Conservation (phyloP, 2,329 filamentous ascomycete genomes). For the Byssoonygena ceratinophila region DNA sequence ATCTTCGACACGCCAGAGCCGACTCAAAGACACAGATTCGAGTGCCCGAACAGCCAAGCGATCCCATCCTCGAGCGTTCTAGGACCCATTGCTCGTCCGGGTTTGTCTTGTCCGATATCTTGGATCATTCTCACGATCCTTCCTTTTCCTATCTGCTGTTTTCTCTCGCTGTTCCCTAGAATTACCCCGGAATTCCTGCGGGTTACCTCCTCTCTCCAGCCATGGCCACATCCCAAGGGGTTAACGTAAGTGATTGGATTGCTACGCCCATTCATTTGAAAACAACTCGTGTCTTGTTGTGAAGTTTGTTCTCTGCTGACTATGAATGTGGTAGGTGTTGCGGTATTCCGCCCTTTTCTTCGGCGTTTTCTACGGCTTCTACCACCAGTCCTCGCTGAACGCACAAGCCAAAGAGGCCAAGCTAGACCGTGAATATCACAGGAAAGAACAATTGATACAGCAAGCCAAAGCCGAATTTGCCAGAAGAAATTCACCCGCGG, state of each 20-base stretch:
- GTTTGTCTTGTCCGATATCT: neutral
- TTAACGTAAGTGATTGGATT: constrained; percentile 45
- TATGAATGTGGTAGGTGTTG: constrained; percentile 58
- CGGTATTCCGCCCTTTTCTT: constrained; percentile 89
- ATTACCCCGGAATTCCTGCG: constrained; percentile 28
- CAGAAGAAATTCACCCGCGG: constrained; percentile 57
- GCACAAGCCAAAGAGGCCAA: constrained; percentile 58
- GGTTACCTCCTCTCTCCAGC: constrained; percentile 32
- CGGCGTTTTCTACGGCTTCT: constrained; percentile 91
- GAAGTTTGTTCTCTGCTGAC: neutral
- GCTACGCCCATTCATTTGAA: neutral
- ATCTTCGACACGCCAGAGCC: constrained; percentile 5
- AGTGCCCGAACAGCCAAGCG: constrained; percentile 1
- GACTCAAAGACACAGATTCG: constrained; percentile 3
- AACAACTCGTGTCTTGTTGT: neutral
- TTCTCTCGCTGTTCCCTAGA: constrained; percentile 22
- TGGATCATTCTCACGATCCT: constrained; percentile 15
- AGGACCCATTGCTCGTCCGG: constrained; percentile 3
- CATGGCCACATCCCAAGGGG: constrained; percentile 57
- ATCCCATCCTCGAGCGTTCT: neutral
- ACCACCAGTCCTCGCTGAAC: constrained; percentile 76
- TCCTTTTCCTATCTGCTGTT: constrained; percentile 30
- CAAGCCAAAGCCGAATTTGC: constrained; percentile 85
- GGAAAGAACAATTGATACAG: constrained; percentile 83
- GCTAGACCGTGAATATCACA: constrained; percentile 71